Percentiles rank a stretch among this genome's conserved stretches.
Evolutionary conservation across 352 stramenopile species (phyloP).

Genomic region (Phytophthora aleatoria): DNA sequence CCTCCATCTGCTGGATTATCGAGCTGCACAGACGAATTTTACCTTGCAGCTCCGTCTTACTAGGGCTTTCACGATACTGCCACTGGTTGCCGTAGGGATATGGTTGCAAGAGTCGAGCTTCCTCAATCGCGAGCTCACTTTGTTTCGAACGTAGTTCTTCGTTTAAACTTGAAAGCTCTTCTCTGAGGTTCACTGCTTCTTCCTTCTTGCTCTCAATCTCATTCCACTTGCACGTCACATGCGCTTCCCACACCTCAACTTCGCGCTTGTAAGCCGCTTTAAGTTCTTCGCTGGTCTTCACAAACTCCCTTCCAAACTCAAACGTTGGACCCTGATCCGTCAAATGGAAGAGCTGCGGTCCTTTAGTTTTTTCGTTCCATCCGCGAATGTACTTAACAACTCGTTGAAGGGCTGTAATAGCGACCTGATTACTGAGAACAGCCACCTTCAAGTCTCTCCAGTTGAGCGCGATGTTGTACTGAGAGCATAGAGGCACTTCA

Average conservation of each 20-base stretch:
- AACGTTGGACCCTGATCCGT: conserved; percentile 36
- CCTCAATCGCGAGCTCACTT: conserved; percentile 6
- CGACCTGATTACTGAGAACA: conserved; percentile 34
- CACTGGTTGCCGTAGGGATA: neutral
- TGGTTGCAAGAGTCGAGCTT: conserved; percentile 1
- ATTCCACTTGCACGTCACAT: conserved; percentile 14
- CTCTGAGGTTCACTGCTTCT: conserved; percentile 3
- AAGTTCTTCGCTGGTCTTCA: conserved; percentile 1
- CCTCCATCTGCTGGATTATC: neutral
- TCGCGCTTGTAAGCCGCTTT: conserved; percentile 2
- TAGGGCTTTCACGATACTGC: neutral
- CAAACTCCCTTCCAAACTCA: conserved; percentile 37
- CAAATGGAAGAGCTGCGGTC: conserved; percentile 41
- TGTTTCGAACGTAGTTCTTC: neutral
- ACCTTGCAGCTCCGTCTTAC: neutral
- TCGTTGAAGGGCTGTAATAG: conserved; percentile 29
- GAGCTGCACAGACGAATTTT: neutral
- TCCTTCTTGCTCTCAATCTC: conserved; percentile 28
- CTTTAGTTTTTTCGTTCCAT: conserved; percentile 26
- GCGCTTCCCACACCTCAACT: conserved; percentile 16
- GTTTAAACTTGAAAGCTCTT: conserved; percentile 7
- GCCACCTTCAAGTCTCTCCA: conserved; percentile 41
- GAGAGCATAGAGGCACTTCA: conserved; percentile 8
- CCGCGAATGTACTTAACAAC: conserved; percentile 43
- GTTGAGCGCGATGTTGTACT: conserved; percentile 45